Evolutionary conservation across 1,284 basidiomycete species (phyloP), one percentile per base, ranked within the genome.

Genomic region (Vanrija sp.): DNA sequence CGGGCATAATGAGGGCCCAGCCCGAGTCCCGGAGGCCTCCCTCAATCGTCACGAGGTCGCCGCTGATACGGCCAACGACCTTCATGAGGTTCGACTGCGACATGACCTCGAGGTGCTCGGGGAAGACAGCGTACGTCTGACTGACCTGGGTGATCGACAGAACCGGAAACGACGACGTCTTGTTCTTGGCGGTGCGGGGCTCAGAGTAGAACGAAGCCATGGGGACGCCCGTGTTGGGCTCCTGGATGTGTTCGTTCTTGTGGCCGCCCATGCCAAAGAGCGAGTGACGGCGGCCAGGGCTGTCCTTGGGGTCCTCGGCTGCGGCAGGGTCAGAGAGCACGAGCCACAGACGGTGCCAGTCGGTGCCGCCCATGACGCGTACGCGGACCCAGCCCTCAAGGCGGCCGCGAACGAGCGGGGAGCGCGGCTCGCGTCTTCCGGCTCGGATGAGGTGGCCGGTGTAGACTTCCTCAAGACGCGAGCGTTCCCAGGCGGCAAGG

Each of bases 331-430:
- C 59, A 16, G 56, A 57, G 15, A 97, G 80, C 6, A 88, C 84
- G 80, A 93, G 85, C 89, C 91, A 98, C 52, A 94, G 82, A 48
- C 85, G 83, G 67, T 92, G 92, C 95, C 95, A 98, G 65, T 97
- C 92, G 1, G 90, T 95, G 66, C 94, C 91, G 16, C 94, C 94
- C 48, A 94, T 90, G 49, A 97, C 83, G 43, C 96, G 86, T 25
- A 94, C 85, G 62, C 89, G 85, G 40, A 93, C 89, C 89, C 91
- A 95, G 3, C 94, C 94, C 73, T 98, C 94, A 79, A 93, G 83
- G 29, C 68, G 53, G 12, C 90, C 89, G 48, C 83, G 83, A 14
- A 82, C 73, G 2, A 94, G 81, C 1, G 88, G 84, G 0, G 84
- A 81, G 7, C 82, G 83, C 1, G 84, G 80, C 61, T 87, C 85